Evolutionary conservation across 805 yeast genomes (phyloP).

Genomic region (Wickerhamiella australiensis): DNA sequence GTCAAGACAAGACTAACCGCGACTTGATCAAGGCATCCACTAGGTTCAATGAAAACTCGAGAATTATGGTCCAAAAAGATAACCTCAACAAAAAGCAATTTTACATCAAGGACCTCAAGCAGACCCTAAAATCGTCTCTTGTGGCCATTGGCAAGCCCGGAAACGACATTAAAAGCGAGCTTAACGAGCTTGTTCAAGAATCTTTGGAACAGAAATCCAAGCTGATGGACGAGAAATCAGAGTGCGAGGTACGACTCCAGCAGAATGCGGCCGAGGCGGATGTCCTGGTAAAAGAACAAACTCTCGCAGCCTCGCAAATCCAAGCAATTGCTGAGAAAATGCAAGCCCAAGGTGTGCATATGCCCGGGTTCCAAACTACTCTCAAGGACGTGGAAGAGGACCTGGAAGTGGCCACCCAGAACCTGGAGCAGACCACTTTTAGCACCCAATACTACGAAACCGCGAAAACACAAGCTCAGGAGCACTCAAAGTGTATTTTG

Average conservation of each 20-base stretch:
- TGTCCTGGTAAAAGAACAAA: not conserved
- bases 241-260: not conserved
- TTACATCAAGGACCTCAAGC: not conserved
- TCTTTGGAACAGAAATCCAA: not conserved
- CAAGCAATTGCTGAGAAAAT: not conserved
- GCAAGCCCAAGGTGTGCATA: not conserved
- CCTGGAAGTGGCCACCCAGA: conserved; percentile 47
- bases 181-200: not conserved
- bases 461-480: conserved; percentile 53
- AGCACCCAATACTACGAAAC: conserved; percentile 55
- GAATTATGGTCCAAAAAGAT: conserved; percentile 15
- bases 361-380: conserved; percentile 29
- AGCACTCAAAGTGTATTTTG: conserved; percentile 49
- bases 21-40: conserved; percentile 14
- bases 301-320: not conserved
- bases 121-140: not conserved
- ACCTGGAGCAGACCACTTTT: conserved; percentile 55
- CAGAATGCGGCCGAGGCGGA: not conserved
- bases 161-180: not conserved
- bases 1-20: not conserved
- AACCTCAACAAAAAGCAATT: conserved; percentile 1
- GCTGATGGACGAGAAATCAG: not conserved
- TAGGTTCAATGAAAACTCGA: conserved; percentile 13
- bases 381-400: conserved; percentile 42
- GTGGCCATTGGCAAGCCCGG: not conserved